phyloP scores from a whole-genome alignment of 768 basidiomycete genomes.

The Exsudoporus frostii region DNA sequence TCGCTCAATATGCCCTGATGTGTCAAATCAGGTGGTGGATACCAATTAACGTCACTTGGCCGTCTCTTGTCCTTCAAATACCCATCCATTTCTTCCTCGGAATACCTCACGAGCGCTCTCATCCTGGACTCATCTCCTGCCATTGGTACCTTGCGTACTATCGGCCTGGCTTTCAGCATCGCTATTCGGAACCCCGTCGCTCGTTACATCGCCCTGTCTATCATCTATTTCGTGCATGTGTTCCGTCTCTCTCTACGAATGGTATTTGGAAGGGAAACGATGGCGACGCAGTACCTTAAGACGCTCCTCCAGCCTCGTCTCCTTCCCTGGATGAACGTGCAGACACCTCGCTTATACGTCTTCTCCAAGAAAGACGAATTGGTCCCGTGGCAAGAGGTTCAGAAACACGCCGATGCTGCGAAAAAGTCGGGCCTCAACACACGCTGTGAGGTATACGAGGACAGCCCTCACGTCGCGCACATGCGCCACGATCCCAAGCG shows the following conservation, averaged over 20 bases:
- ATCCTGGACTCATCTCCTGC: slow-evolving; percentile 25
- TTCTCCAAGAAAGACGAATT: slow-evolving; percentile 33
- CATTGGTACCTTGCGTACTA: slow-evolving; percentile 9
- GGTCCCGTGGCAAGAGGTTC: slow-evolving; percentile 28
- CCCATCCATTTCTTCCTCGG: slow-evolving; percentile 3
- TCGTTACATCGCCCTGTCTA: slow-evolving; percentile 7
- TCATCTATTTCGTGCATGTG: slow-evolving; percentile 16
- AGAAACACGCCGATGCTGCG: slow-evolving; percentile 26
- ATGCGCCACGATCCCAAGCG: slow-evolving; percentile 28
- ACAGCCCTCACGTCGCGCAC: slow-evolving; percentile 36
- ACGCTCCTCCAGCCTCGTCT: slow-evolving; percentile 21
- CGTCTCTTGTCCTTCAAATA: slow-evolving; percentile 21
- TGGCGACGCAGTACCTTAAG: slow-evolving; percentile 2
- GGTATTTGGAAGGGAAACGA: slow-evolving; percentile 19
- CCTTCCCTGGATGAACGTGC: slow-evolving; percentile 30
- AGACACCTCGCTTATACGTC: slow-evolving; percentile 36
- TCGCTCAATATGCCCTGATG: background rate
- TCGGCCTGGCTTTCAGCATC: slow-evolving; percentile 22
- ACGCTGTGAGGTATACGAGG: slow-evolving; percentile 29
- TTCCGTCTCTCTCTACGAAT: slow-evolving; percentile 7
- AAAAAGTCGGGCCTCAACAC: slow-evolving; percentile 24
- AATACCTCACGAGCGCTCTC: slow-evolving; percentile 10
- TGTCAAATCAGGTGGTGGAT: slow-evolving; percentile 16
- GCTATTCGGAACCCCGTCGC: slow-evolving; percentile 21
- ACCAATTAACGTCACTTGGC: slow-evolving; percentile 19